Evolutionary conservation across 139 green algal species (phyloP), one percentile per base, ranked within the genome.

Genomic region (Coelastrella sp.): DNA sequence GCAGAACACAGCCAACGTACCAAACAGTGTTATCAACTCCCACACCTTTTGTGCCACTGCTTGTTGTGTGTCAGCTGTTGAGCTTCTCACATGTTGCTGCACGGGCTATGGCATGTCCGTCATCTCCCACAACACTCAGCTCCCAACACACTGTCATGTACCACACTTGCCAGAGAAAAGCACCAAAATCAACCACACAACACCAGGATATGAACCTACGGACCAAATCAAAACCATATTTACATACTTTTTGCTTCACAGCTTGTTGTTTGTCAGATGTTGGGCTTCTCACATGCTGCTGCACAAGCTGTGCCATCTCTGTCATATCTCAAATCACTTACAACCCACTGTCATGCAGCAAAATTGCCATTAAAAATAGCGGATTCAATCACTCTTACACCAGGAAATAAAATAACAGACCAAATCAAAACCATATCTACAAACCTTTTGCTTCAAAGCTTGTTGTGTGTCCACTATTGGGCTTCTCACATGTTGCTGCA

Each of bases 161-260:
- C 64, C 64, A 73, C 11, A 0, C 32, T n/a, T n/a, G n/a, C n/a
- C n/a, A n/a, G n/a, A n/a, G n/a, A n/a, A n/a, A n/a, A n/a, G n/a
- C n/a, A n/a, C n/a, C n/a, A n/a, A n/a, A n/a, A n/a, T n/a, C n/a
- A n/a, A n/a, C n/a, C n/a, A n/a, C n/a, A n/a, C n/a, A n/a, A n/a
- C n/a, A n/a, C n/a, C n/a, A n/a, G n/a, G n/a, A n/a, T n/a, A n/a
- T n/a, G n/a, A n/a, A n/a, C n/a, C n/a, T n/a, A n/a, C n/a, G n/a
- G n/a, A 68, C n/a, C 71, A 77, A 17, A 77, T 23, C 14, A 22
- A 13, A 77, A 77, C 71, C 71, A 77, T 7, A 77, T 10, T 10
- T 10, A n/a, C 84, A 7, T 64, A 89, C 84, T 71, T 83, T 82
- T 19, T 60, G 6, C 19, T 61, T 56, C 68, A 89, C 68, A n/a